A percentile compares a stretch with the other conserved stretches of the same genome.
These are phyloP conservation scores for Mucor lusitanicus DNA, from an alignment of 371 early-diverging fungal genomes.

Conservation along the genomic window DNA sequence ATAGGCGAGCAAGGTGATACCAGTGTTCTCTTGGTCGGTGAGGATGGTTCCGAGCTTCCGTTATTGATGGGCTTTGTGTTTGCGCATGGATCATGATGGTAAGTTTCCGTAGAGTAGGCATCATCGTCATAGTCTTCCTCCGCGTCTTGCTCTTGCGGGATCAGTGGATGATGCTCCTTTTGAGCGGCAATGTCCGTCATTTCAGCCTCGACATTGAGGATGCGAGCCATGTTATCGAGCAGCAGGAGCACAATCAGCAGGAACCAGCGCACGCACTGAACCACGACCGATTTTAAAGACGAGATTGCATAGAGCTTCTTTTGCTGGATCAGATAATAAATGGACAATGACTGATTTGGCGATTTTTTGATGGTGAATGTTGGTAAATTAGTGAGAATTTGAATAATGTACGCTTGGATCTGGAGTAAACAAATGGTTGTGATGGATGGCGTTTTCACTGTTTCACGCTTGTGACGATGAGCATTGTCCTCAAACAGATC, in stretches of 20 bases:
- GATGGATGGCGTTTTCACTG: conserved; percentile 26
- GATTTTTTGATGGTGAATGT: background rate
- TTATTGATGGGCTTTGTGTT: background rate
- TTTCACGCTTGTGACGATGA: background rate
- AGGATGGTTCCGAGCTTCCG: conserved; percentile 13
- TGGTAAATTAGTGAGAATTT: conserved; percentile 26
- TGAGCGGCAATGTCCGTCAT: conserved; percentile 15
- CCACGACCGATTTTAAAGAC: conserved; percentile 1
- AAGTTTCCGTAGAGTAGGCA: background rate
- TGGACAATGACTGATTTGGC: background rate
- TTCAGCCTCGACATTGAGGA: conserved; percentile 34
- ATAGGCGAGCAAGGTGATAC: conserved; percentile 15
- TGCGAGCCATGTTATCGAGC: conserved; percentile 34
- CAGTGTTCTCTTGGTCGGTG: conserved; percentile 9
- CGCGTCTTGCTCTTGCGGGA: background rate
- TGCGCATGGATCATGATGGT: conserved; percentile 12
- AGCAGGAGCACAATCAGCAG: conserved; percentile 24
- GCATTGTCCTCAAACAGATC: conserved; percentile 12
- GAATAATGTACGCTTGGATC: conserved; percentile 33
- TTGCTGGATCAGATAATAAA: conserved; percentile 1
- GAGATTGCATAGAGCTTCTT: background rate
- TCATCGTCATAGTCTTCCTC: conserved; percentile 5
- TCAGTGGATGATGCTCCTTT: background rate
- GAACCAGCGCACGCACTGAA: conserved; percentile 29
- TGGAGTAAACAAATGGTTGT: conserved; percentile 41